Percentiles rank a stretch among this genome's conserved stretches.
Evolutionary conservation across 495 filamentous ascomycete genomes (phyloP).

Genomic region (Astrothelium subdiscretum): DNA sequence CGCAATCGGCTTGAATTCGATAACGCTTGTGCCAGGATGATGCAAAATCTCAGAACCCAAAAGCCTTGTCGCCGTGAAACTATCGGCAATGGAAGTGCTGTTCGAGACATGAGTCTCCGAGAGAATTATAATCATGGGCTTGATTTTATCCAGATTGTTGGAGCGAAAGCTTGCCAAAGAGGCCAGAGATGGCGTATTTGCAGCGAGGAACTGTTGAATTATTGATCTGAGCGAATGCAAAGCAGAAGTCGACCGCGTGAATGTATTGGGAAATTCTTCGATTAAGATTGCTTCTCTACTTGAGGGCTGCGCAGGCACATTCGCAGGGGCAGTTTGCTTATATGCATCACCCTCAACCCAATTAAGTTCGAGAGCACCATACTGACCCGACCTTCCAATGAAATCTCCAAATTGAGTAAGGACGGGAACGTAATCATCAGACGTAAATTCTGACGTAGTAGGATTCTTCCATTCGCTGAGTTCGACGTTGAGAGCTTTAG

Average conservation of each 20-base stretch:
- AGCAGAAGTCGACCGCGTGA: slow-evolving; percentile 52
- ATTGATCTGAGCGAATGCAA: slow-evolving; percentile 64
- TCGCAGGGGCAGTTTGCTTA: not conserved
- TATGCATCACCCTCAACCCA: slow-evolving; percentile 8
- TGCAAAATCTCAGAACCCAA: slow-evolving; percentile 74
- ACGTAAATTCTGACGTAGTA: slow-evolving; percentile 41
- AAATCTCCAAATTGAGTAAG: slow-evolving; percentile 84
- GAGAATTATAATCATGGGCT: slow-evolving; percentile 77
- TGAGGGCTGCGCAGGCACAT: slow-evolving; percentile 18
- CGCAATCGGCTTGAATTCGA: slow-evolving; percentile 89
- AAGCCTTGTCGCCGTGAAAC: slow-evolving; percentile 78
- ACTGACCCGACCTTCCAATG: slow-evolving; percentile 63
- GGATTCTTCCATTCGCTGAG: slow-evolving; percentile 90
- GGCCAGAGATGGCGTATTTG: slow-evolving; percentile 38
- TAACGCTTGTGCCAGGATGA: slow-evolving; percentile 59
- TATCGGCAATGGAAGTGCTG: slow-evolving; percentile 65
- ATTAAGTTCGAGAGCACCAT: slow-evolving; percentile 46
- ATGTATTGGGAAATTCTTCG: slow-evolving; percentile 88
- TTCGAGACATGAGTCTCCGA: slow-evolving; percentile 76
- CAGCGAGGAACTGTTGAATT: slow-evolving; percentile 61
- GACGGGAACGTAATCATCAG: slow-evolving; percentile 50
- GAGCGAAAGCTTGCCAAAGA: slow-evolving; percentile 11
- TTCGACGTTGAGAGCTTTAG: slow-evolving; percentile 56
- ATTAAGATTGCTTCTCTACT: slow-evolving; percentile 59
- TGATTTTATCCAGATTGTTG: slow-evolving; percentile 30